Base-by-base conservation (phyloP, 805 yeast species). In the Yueomyces sp. region DNA sequence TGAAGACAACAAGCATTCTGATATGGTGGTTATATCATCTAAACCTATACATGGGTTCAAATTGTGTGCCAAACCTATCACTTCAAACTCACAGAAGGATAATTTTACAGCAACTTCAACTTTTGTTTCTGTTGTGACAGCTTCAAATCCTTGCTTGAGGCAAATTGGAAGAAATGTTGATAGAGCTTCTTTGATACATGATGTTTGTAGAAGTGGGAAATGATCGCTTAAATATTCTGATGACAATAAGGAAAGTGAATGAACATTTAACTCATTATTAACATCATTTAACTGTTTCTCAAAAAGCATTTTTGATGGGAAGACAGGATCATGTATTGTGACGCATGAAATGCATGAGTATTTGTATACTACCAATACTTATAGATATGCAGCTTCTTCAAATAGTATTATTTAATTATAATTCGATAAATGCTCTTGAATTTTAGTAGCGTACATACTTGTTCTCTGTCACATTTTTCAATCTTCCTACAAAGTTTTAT, bases 41-140 rank as follows among this genome's bases (percentile, higher is more conserved):
- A n/a, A 34, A 11, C 37, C 26, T 7, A 7, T 34, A 11, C 37
- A 34, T 5, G 5, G 12, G 5, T 34, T 5, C 5, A 34, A 5
- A 34, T 34, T 5, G n/a, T 9, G 37, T 3, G 50, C 52, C 1
- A 76, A 52, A 0, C 67, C 63, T 1, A 79, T 66, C 19, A 65
- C 71, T 45, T 68, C 58, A 54, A 77, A 75, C 51, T 77, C 80
- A 53, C 83, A 77, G 1, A 75, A 49, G 0, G 81, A 70, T 8
- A 77, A 60, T 47, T 62, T 64, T 1, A 72, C 63, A 0, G 82
- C 77, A 0, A 69, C 54, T 52, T 60, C 62, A 4, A 62, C 60
- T 47, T 64, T 51, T 12, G 53, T 27, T 47, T 66, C 44, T 51
- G 68, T 40, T 48, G 57, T 52, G 7, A 60, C 8, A 55, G 64